Evolutionary conservation across 768 basidiomycete species (phyloP).

Genomic region (Macrolepiota albuminosa): DNA sequence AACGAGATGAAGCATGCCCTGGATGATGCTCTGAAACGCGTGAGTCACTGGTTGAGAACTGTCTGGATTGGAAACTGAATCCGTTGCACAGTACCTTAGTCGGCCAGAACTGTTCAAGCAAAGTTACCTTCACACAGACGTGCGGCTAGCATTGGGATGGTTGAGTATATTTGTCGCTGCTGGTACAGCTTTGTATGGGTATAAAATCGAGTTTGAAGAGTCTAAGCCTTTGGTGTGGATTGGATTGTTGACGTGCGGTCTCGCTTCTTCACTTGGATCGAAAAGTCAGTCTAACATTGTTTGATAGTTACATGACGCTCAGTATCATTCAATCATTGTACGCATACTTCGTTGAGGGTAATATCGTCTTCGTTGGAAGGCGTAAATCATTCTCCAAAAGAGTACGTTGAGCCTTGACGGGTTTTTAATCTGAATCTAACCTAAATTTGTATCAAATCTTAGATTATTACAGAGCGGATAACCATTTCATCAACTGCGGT

Average conservation of each 20-base stretch:
- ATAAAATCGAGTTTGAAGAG: conserved; percentile 84
- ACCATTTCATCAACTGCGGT: conserved; percentile 67
- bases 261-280: conserved; percentile 16
- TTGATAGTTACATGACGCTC: conserved; percentile 65
- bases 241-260: conserved; percentile 69
- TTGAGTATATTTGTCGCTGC: conserved; percentile 76
- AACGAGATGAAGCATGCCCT: conserved; percentile 66
- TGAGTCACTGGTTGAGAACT: conserved; percentile 28
- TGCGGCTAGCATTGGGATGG: conserved; percentile 86
- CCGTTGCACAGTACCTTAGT: conserved; percentile 61
- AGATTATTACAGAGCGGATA: conserved; percentile 92
- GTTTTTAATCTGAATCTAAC: not conserved
- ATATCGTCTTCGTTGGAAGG: conserved; percentile 83
- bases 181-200: conserved; percentile 81
- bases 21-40: conserved; percentile 89
- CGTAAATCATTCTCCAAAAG: conserved; percentile 87
- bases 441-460: conserved; percentile 30
- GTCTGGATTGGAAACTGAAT: not conserved
- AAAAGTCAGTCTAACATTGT: conserved; percentile 5
- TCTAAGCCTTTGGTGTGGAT: conserved; percentile 77
- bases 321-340: conserved; percentile 74
- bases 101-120: conserved; percentile 82
- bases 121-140: conserved; percentile 83
- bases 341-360: conserved; percentile 80
- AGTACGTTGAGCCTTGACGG: conserved; percentile 35